Base-by-base conservation (phyloP, 306 rosid genomes). In the Fragaria iinumae region DNA sequence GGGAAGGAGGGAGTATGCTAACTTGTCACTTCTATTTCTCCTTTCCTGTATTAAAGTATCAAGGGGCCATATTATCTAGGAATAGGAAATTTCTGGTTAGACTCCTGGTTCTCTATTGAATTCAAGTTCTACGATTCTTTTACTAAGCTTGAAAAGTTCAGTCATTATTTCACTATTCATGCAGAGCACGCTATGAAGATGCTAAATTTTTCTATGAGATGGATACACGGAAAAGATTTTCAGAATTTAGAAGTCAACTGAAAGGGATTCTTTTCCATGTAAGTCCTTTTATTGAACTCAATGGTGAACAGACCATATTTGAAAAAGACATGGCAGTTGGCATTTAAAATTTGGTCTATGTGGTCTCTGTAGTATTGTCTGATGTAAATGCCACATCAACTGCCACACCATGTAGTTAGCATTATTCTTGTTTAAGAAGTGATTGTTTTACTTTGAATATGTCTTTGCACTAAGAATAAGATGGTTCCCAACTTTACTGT, bases 141-240 rank as follows among this genome's bases (percentile, higher is more conserved):
- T 59, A 65, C 55, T 71, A 66, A 69, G 38, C 41, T 38, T 38
- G 7, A 38, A 41, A 80, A 50, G 34, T 67, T 45, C 23, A 83
- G 65, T 34, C 79, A 34, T 34, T 59, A 11, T 68, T 45, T 67
- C 59, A 17, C 75, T 77, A 49, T 85, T 67, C 75, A 76, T 91
- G 86, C 88, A 94, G 97, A 80, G 96, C 98, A 71, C 95, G 96
- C 74, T 94, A 90, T 80, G 97, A 94, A 87, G 98, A 94, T 91
- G 98, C 98, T 1, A 94, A 91, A 73, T 94, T 94, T 87, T 94
- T 94, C 86, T 94, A 94, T 62, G 91, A 84, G 89, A 76, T 86
- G 82, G 97, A 94, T 80, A 89, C 91, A 9, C 78, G 81, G 18
- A 94, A 90, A 88, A 86, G 73, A 70, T 84, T 94, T 83, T 84